Percentiles rank a stretch among this genome's conserved stretches.
phyloP scores from a whole-genome alignment of 202 grass and related monocot genomes.

The Miscanthus sacchariflorus region DNA sequence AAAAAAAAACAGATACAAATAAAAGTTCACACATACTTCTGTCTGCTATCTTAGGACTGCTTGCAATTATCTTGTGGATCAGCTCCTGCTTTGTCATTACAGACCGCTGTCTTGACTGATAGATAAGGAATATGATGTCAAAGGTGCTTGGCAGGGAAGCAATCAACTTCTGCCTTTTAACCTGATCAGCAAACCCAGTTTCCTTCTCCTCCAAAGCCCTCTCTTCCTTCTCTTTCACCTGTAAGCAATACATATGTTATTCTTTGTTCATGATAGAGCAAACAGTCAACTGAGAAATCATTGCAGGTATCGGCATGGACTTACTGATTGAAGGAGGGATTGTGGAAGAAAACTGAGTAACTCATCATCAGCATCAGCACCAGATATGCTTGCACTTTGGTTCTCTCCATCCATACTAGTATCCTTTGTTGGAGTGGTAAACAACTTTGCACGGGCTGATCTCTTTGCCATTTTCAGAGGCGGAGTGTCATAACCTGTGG shows the following conservation, averaged over 20 bases:
- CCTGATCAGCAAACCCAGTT: conserved; percentile 54
- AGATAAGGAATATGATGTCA: conserved; percentile 68
- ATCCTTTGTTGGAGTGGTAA: conserved; percentile 73
- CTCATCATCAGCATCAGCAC: conserved; percentile 42
- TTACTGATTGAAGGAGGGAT: conserved; percentile 77
- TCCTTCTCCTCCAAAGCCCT: conserved; percentile 63
- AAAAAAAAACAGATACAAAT: background rate
- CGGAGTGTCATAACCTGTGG: conserved; percentile 36
- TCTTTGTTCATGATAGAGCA: conserved; percentile 7
- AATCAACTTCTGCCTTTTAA: conserved; percentile 82
- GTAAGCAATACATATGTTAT: conserved; percentile 22
- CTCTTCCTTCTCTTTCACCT: conserved; percentile 80
- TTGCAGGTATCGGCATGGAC: conserved; percentile 13
- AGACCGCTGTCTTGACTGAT: conserved; percentile 70
- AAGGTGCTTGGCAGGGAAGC: conserved; percentile 72
- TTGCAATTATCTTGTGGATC: conserved; percentile 73
- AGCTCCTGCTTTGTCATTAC: conserved; percentile 88
- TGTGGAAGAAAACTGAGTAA: conserved; percentile 76
- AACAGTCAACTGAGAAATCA: background rate
- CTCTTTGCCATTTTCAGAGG: conserved; percentile 49
- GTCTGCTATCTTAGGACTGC: conserved; percentile 69
- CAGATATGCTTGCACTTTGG: conserved; percentile 27
- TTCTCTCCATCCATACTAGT: conserved; percentile 40
- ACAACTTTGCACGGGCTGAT: conserved; percentile 73
- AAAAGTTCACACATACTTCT: conserved; percentile 52